Percentiles rank a stretch among this genome's conserved stretches.
These are phyloP conservation scores for Phytophthora podocarpi DNA, from an alignment of 352 stramenopile species.

Conservation along the genomic window DNA sequence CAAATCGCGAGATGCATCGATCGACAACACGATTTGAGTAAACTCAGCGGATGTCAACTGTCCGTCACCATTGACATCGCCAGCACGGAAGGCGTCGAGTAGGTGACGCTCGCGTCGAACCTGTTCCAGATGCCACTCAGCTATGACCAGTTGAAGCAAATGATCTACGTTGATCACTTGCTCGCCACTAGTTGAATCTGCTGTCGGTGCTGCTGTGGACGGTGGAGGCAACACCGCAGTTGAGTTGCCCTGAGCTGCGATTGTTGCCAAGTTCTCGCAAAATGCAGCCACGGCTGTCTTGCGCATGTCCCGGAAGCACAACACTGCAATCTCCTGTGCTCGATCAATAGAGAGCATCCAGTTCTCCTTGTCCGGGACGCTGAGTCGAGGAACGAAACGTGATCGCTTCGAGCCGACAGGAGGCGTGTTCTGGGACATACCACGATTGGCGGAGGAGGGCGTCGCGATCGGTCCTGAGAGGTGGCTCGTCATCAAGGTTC, in stretches of 20 bases:
- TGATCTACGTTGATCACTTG: slow-evolving; percentile 72
- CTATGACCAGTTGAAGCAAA: slow-evolving; percentile 64
- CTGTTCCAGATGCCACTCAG: slow-evolving; percentile 77
- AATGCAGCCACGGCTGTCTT: slow-evolving; percentile 61
- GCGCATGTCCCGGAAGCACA: slow-evolving; percentile 80
- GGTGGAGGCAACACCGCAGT: slow-evolving; percentile 16
- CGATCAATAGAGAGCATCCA: slow-evolving; percentile 74
- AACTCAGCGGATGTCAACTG: slow-evolving; percentile 81
- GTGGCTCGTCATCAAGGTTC: slow-evolving; percentile 15
- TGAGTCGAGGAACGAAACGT: slow-evolving; percentile 57
- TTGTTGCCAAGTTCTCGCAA: slow-evolving; percentile 58
- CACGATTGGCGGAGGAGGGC: slow-evolving; percentile 11
- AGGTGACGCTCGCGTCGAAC: slow-evolving; percentile 66
- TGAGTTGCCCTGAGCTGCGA: slow-evolving; percentile 52
- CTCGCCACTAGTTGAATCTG: slow-evolving; percentile 6
- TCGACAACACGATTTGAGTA: slow-evolving; percentile 77
- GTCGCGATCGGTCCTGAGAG: neutral
- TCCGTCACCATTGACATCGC: slow-evolving; percentile 82
- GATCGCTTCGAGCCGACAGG: slow-evolving; percentile 41
- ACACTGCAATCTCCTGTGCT: slow-evolving; percentile 58
- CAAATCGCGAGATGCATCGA: slow-evolving; percentile 67
- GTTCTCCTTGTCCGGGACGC: slow-evolving; percentile 69
- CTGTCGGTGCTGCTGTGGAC: neutral
- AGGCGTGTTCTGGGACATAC: slow-evolving; percentile 11
- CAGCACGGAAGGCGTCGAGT: slow-evolving; percentile 74